Base-by-base conservation (phyloP, 208 protist genomes). In the Leishmania arabica region DNA sequence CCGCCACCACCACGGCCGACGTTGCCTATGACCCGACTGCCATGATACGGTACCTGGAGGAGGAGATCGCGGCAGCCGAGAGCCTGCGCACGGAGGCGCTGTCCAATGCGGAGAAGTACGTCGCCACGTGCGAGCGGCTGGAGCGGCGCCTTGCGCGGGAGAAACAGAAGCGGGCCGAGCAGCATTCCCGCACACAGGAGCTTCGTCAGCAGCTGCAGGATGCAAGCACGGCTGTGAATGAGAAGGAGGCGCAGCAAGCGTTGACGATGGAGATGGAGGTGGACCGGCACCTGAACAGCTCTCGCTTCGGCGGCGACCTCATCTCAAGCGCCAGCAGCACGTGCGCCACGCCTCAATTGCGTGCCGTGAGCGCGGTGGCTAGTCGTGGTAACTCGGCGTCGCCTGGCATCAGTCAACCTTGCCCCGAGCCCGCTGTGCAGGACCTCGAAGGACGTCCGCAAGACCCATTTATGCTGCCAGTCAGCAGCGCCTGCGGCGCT, bases 1-100 rank as follows among this genome's bases (percentile, higher is more conserved):
- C 69, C 27, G 74, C 69, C 24, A 79, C 86, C 64, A 82, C 82
- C 64, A 79, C 78, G 11, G 76, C 80, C 3, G 77, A 84, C 7
- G 77, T 77, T 19, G 81, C 80, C 51, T 85, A 90, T 77, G 89
- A 92, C 85, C 85, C 90, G 17, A 84, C 85, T 47, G 91, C 90
- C 42, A 92, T 93, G 88, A 86, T 94, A 2, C 86, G 87, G 34
- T 93, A 94, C 78, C 74, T 97, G 27, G 72, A 86, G 68, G 86
- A 91, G 54, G 90, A 92, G 71, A 93, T 97, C 11, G 81, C 78
- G 19, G 80, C 91, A 34, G 89, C 92, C 31, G 89, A 94, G 80
- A 60, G 66, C 34, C 77, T 95, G 75, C 91, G 89, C 54, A 75
- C 53, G 47, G 93, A 97, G n/a, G 92, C 86, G 17, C 54, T 88